These are phyloP conservation scores for Clitopilus passeckerianus DNA, from an alignment of 768 basidiomycete genomes.

Conservation along the genomic window DNA sequence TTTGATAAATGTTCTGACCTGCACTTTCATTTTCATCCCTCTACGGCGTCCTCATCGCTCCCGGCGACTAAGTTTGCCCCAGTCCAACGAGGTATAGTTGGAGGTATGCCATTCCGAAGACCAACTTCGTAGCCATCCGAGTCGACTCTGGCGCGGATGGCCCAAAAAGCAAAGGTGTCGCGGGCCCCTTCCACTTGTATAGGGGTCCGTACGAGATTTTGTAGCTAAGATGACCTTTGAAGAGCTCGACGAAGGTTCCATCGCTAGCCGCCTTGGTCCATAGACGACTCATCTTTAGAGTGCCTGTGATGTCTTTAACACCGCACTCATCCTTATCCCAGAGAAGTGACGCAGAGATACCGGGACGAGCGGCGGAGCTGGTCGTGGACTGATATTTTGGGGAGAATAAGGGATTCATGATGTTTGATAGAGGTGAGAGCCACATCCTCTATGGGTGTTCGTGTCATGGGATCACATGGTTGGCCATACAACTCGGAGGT, in stretches of 20 bases:
- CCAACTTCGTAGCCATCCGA: slow-evolving; percentile 27
- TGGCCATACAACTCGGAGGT: too few species aligned
- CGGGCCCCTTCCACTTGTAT: slow-evolving; percentile 27
- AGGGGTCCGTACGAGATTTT: slow-evolving; percentile 24
- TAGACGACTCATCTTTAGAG: neutral
- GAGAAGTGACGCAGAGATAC: neutral
- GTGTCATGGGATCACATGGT: too few species aligned
- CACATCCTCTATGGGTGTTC: too few species aligned
- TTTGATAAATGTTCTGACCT: neutral
- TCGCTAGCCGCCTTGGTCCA: neutral
- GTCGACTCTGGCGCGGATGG: slow-evolving; percentile 27
- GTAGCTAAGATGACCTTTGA: slow-evolving; percentile 34
- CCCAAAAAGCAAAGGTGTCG: slow-evolving; percentile 29
- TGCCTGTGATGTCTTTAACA: neutral
- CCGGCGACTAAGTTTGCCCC: neutral
- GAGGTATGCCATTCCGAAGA: slow-evolving; percentile 5
- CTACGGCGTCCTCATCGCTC: neutral
- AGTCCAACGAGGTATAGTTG: neutral
- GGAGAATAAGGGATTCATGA: too few species aligned
- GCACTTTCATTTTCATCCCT: neutral
- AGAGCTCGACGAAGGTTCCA: slow-evolving; percentile 22
- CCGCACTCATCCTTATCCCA: neutral
- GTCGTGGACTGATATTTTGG: neutral
- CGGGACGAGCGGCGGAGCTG: neutral
- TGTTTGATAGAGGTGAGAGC: too few species aligned